phyloP scores from a whole-genome alignment of 768 basidiomycete species.

The Pluteus cervinus region DNA sequence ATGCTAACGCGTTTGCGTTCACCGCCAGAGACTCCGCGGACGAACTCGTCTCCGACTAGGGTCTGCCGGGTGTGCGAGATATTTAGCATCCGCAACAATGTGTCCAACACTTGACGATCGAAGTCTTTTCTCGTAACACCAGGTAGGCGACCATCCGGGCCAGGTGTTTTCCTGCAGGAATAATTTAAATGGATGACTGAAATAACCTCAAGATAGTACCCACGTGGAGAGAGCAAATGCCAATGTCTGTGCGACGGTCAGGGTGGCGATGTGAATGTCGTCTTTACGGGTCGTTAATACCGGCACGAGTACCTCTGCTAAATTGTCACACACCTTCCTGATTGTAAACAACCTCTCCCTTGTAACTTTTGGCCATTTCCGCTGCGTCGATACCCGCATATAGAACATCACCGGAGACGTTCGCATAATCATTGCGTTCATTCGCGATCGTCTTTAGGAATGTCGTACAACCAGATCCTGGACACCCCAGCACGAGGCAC shows the following conservation, averaged over 20 bases:
- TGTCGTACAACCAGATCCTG: constrained; percentile 80
- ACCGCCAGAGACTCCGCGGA: constrained; percentile 76
- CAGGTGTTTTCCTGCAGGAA: constrained; percentile 52
- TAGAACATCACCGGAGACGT: constrained; percentile 63
- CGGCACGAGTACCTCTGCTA: neutral
- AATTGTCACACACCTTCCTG: constrained; percentile 48
- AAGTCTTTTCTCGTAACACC: constrained; percentile 59
- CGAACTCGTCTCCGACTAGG: constrained; percentile 81
- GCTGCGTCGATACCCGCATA: constrained; percentile 76
- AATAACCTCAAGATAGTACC: constrained; percentile 11
- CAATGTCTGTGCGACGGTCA: constrained; percentile 77
- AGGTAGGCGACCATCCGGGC: constrained; percentile 65
- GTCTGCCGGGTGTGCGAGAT: constrained; percentile 76
- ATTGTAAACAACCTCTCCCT: constrained; percentile 77
- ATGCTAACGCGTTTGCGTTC: constrained; percentile 80
- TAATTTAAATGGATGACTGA: constrained; percentile 6
- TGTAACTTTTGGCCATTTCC: constrained; percentile 74
- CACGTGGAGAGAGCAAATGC: constrained; percentile 61
- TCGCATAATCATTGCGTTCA: constrained; percentile 57
- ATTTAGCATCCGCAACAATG: constrained; percentile 74
- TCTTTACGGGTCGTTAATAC: constrained; percentile 31
- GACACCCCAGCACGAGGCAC: constrained; percentile 81
- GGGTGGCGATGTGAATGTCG: constrained; percentile 76
- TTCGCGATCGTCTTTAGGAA: constrained; percentile 85
- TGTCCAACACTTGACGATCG: constrained; percentile 47